A percentile compares a stretch with the other conserved stretches of the same genome.
Evolutionary conservation across 2,329 filamentous ascomycete species (phyloP).

Genomic region (Byssothecium circinans): DNA sequence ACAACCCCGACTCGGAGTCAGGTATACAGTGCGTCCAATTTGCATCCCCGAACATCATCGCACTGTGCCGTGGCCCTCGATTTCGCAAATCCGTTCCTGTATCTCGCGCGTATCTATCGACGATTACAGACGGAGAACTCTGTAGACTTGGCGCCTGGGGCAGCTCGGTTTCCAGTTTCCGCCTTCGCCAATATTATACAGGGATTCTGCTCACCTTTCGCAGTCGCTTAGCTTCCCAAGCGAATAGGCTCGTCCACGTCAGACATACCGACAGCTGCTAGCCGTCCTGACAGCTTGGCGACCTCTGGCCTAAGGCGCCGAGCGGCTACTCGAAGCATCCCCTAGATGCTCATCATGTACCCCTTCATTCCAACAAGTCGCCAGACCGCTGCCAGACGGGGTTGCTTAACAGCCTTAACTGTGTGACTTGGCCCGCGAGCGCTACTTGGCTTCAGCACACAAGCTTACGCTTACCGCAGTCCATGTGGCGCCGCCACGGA

Average conservation of each 20-base stretch:
- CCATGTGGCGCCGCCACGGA: neutral
- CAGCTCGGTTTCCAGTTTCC: no score
- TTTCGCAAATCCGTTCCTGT: no score
- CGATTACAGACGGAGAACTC: no score
- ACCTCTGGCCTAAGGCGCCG: slow-evolving; percentile 8
- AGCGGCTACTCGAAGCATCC: slow-evolving; percentile 3
- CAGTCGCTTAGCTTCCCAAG: slow-evolving; percentile 12
- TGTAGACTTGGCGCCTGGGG: no score
- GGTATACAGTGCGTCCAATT: no score
- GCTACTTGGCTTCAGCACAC: slow-evolving; percentile 10
- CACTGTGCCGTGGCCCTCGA: no score
- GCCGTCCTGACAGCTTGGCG: slow-evolving; percentile 4
- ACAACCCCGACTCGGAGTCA: no score
- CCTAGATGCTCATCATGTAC: neutral
- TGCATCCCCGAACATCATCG: no score
- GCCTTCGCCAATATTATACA: no score
- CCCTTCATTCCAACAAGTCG: slow-evolving; percentile 7
- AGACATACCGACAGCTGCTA: neutral
- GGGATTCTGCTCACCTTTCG: slow-evolving; percentile 14
- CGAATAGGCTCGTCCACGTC: no score
- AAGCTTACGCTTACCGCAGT: neutral
- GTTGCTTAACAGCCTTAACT: slow-evolving; percentile 11
- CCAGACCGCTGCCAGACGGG: neutral
- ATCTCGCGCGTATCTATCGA: no score
- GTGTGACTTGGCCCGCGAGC: slow-evolving; percentile 19